Conservation (phyloP, 768 basidiomycete species). For the Collybia mongolica region DNA sequence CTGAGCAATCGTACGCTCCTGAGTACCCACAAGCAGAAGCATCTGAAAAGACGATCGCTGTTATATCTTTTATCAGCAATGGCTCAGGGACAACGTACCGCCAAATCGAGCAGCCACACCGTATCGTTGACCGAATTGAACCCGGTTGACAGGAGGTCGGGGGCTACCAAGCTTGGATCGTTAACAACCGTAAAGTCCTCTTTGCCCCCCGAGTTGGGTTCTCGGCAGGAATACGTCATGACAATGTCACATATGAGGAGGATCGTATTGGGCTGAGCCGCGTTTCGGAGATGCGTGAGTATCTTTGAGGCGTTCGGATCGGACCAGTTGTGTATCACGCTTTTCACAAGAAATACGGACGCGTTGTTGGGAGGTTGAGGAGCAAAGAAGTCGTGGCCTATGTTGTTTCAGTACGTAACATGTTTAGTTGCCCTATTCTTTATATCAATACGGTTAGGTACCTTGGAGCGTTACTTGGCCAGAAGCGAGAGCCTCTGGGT, state of each 20-base stretch:
- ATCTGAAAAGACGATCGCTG: slow-evolving; percentile 4
- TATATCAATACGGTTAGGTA: neutral
- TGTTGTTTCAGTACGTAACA: neutral
- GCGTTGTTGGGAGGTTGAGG: slow-evolving; percentile 44
- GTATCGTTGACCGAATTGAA: slow-evolving; percentile 8
- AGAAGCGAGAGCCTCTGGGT: slow-evolving; percentile 22
- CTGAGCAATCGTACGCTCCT: slow-evolving; percentile 15
- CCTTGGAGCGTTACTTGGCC: slow-evolving; percentile 27
- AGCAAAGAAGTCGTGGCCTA: slow-evolving; percentile 31
- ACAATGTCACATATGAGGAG: slow-evolving; percentile 42
- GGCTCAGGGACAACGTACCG: neutral
- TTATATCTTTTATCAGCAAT: neutral
- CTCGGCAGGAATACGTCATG: slow-evolving; percentile 32
- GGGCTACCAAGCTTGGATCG: slow-evolving; percentile 3
- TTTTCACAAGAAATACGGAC: slow-evolving; percentile 52
- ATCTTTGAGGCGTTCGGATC: slow-evolving; percentile 39
- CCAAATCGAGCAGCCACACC: slow-evolving; percentile 6
- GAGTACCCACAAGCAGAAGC: slow-evolving; percentile 11
- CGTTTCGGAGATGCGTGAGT: slow-evolving; percentile 32
- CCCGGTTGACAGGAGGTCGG: slow-evolving; percentile 2
- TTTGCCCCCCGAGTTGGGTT: slow-evolving; percentile 8
- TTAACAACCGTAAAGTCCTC: slow-evolving; percentile 2
- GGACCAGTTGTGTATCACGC: slow-evolving; percentile 67
- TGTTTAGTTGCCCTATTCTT: too few species aligned
- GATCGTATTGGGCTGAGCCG: slow-evolving; percentile 31